A percentile compares a stretch with the other conserved stretches of the same genome.
Evolutionary conservation across 805 yeast genomes (phyloP).

Genomic region (Lipomyces sp.): DNA sequence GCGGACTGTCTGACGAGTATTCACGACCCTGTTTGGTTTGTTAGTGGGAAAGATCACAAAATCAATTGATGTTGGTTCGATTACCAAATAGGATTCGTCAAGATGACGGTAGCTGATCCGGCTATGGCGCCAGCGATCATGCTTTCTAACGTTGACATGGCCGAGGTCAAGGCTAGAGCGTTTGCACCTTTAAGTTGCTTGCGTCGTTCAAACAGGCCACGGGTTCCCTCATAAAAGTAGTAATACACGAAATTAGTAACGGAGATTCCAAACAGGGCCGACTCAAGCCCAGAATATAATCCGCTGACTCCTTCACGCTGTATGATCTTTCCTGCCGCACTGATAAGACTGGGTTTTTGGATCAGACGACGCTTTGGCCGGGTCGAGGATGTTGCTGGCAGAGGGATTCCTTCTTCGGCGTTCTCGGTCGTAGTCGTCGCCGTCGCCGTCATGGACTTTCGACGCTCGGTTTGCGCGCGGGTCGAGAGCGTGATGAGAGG

Average conservation of each 20-base stretch:
- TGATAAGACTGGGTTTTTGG: slow-evolving; percentile 41
- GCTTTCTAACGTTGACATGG: slow-evolving; percentile 62
- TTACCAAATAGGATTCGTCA: slow-evolving; percentile 90
- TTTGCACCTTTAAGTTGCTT: slow-evolving; percentile 39
- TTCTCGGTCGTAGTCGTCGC: no score
- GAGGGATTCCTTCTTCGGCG: slow-evolving; percentile 18
- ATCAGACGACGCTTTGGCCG: slow-evolving; percentile 26
- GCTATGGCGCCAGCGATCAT: slow-evolving; percentile 83
- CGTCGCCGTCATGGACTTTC: slow-evolving; percentile 23
- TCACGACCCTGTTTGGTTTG: slow-evolving; percentile 55
- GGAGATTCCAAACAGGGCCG: slow-evolving; percentile 84
- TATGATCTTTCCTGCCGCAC: slow-evolving; percentile 55
- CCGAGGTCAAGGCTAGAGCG: slow-evolving; percentile 46
- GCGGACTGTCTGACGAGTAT: slow-evolving; percentile 80
- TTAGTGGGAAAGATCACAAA: neutral
- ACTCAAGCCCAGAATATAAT: slow-evolving; percentile 82
- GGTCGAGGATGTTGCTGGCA: slow-evolving; percentile 21
- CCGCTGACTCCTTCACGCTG: slow-evolving; percentile 67
- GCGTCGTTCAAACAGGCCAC: slow-evolving; percentile 36
- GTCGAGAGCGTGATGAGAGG: slow-evolving; percentile 88
- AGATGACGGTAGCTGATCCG: slow-evolving; percentile 79
- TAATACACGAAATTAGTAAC: slow-evolving; percentile 87
- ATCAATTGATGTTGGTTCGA: neutral
- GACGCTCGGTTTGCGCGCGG: slow-evolving; percentile 73
- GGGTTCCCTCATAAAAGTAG: slow-evolving; percentile 81